A percentile compares a stretch with the other conserved stretches of the same genome.
These are phyloP conservation scores for Chalciporus chontae DNA, from an alignment of 768 basidiomycete genomes.

Conservation along the genomic window DNA sequence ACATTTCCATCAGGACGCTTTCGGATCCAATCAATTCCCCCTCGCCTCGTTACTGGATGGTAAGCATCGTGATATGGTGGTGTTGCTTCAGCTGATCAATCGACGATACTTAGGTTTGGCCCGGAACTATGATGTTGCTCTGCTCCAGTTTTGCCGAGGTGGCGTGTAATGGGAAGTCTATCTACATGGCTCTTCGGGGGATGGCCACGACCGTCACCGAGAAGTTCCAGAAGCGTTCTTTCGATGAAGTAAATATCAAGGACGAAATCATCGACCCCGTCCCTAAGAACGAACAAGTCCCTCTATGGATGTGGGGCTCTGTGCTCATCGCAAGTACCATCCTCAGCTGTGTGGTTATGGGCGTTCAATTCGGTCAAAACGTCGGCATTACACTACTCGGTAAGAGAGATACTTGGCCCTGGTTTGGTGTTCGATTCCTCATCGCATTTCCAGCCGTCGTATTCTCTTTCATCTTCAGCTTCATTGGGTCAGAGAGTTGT, in stretches of 20 bases:
- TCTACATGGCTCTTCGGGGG: conserved; percentile 7
- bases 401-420: not conserved
- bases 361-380: conserved; percentile 52
- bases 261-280: conserved; percentile 50
- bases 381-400: conserved; percentile 34
- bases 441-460: conserved; percentile 35
- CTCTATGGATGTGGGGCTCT: conserved; percentile 49
- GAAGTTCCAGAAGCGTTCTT: conserved; percentile 2
- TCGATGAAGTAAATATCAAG: conserved; percentile 9
- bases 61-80: not conserved
- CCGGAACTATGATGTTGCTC: conserved; percentile 44
- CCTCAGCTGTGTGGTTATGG: conserved; percentile 50
- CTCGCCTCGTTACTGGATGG: conserved; percentile 60
- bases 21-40: conserved; percentile 41
- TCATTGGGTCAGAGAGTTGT: conserved; percentile 60
- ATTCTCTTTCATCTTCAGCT: conserved; percentile 62
- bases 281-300: conserved; percentile 52
- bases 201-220: conserved; percentile 2
- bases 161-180: conserved; percentile 22
- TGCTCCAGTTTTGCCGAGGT: conserved; percentile 40
- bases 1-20: conserved; percentile 34
- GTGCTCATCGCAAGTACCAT: conserved; percentile 47
- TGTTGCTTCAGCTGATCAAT: not conserved
- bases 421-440: no score
- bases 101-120: conserved; percentile 17